phyloP scores from a whole-genome alignment of 106 monocot species.

The Acorus gramineus region DNA sequence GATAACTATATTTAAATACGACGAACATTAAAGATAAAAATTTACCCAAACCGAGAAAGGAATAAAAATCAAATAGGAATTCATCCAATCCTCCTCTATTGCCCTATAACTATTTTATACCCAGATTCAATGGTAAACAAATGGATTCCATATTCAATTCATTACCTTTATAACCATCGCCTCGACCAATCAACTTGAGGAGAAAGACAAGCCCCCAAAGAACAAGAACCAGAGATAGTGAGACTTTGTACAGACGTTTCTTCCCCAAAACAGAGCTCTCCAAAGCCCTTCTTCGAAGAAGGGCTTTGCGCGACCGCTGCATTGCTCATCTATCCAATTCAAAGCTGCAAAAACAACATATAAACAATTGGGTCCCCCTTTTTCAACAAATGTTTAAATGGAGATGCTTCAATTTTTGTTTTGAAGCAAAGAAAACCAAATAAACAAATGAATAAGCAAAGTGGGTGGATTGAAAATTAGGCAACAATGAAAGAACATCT shows the following conservation, averaged over 20 bases:
- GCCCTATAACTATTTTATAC: background rate
- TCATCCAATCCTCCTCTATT: too few relatives aligned
- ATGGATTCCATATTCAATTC: background rate
- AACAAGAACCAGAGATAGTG: constrained; percentile 35
- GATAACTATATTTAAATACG: too few relatives aligned
- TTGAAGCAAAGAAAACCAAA: too few relatives aligned
- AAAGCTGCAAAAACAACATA: constrained; percentile 17
- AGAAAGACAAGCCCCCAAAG: constrained; percentile 55
- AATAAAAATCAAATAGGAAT: too few relatives aligned
- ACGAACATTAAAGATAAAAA: too few relatives aligned
- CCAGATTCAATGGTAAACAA: background rate
- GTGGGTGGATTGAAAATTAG: too few relatives aligned
- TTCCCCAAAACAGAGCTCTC: constrained; percentile 14
- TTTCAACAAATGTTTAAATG: too few relatives aligned
- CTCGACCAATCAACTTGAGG: constrained; percentile 45
- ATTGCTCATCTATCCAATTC: constrained; percentile 42
- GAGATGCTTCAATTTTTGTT: too few relatives aligned
- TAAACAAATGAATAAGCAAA: too few relatives aligned
- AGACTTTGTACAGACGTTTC: constrained; percentile 35
- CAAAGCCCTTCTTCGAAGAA: constrained; percentile 56
- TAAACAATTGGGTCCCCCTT: too few relatives aligned
- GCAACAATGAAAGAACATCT: too few relatives aligned
- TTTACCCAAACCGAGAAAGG: too few relatives aligned
- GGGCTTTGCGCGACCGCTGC: constrained; percentile 67
- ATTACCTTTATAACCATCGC: constrained; percentile 46